Evolutionary conservation across 1,139 yeast genomes (phyloP).

Genomic region (Suhomyces chickasaworum): DNA sequence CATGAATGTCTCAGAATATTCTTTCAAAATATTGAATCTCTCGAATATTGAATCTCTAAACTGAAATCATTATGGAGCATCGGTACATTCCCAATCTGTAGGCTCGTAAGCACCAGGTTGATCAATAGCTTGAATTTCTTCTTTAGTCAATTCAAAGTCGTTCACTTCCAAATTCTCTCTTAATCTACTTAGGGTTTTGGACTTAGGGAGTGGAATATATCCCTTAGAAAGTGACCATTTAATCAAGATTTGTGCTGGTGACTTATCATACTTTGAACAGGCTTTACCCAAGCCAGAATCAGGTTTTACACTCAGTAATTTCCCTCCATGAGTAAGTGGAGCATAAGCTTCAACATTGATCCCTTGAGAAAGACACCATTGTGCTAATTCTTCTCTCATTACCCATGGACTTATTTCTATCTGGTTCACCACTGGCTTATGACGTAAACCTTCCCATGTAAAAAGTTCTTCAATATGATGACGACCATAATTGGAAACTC

Average conservation of each 20-base stretch:
- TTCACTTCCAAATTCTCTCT: conserved; percentile 43
- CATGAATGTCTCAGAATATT: not conserved
- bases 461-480: conserved; percentile 61
- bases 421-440: conserved; percentile 62
- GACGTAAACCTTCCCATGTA: conserved; percentile 51
- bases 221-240: conserved; percentile 45
- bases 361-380: conserved; percentile 45
- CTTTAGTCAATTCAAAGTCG: conserved; percentile 50
- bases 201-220: conserved; percentile 45
- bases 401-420: conserved; percentile 79
- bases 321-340: conserved; percentile 42
- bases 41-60: too few species aligned
- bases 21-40: too few species aligned
- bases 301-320: conserved; percentile 18
- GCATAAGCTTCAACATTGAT: conserved; percentile 43
- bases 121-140: conserved; percentile 44
- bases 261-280: conserved; percentile 27
- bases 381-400: conserved; percentile 63
- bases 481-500: conserved; percentile 71
- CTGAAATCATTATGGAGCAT: conserved; percentile 54
- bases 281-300: conserved; percentile 11
- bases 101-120: conserved; percentile 58
- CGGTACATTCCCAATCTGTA: conserved; percentile 71
- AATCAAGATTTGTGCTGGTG: conserved; percentile 37
- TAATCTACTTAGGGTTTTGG: conserved; percentile 30